Conservation (phyloP, 2,329 filamentous ascomycete species). For the Ophiosphaerella korrae region DNA sequence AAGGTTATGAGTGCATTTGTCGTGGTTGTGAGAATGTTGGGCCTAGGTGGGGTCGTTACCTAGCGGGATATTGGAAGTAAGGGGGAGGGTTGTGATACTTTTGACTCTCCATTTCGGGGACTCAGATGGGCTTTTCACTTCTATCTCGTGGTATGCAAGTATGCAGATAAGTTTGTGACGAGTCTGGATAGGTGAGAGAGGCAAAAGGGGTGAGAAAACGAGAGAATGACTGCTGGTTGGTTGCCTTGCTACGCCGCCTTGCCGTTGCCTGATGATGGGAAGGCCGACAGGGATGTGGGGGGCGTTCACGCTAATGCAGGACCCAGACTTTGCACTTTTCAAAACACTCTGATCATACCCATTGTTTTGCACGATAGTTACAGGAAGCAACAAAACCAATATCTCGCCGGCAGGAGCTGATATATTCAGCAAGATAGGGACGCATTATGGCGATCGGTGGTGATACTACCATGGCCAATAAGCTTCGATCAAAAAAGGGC, state of each 20-base stretch:
- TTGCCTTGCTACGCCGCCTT: not conserved
- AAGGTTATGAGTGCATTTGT: constrained; percentile 36
- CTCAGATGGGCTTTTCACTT: not conserved
- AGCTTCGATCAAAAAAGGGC: constrained; percentile 9
- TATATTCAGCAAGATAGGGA: not conserved
- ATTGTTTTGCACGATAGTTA: not conserved
- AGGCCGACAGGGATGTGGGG: constrained; percentile 9
- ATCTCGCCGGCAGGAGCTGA: not conserved
- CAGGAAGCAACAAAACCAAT: not conserved
- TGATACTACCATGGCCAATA: constrained; percentile 7
- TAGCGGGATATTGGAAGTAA: not conserved
- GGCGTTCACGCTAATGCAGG: constrained; percentile 22
- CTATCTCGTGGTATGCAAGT: not conserved
- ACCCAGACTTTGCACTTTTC: not conserved
- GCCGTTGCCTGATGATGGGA: constrained; percentile 8
- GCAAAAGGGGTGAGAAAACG: not conserved
- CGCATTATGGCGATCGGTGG: not conserved
- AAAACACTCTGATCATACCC: not conserved
- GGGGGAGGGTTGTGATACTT: constrained; percentile 2
- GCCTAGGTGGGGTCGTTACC: constrained; percentile 3
- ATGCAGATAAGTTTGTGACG: not conserved
- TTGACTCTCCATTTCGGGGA: constrained; percentile 5
- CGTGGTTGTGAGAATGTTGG: constrained; percentile 6
- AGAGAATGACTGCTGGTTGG: not conserved
- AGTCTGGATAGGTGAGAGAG: not conserved